These are phyloP conservation scores for Cymbidium sinense DNA, from an alignment of 106 monocot genomes.

Conservation along the genomic window DNA sequence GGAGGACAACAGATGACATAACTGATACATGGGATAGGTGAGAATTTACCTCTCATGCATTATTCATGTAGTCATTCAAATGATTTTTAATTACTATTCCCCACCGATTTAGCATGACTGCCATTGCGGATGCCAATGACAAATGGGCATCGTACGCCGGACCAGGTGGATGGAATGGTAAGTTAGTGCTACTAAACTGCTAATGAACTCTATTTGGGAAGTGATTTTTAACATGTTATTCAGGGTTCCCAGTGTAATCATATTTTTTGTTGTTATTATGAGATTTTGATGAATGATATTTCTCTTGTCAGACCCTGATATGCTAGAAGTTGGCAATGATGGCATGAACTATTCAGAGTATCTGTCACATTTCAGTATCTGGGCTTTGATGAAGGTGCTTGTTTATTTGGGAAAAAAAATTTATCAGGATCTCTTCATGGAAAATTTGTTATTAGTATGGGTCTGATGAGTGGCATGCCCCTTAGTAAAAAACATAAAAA, in stretches of 20 bases:
- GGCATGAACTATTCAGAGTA: slow-evolving; percentile 88
- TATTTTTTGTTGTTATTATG: neutral
- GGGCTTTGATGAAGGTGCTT: slow-evolving; percentile 95
- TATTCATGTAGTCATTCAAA: neutral
- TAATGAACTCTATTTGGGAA: neutral
- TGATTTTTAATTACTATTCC: neutral
- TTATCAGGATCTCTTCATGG: neutral
- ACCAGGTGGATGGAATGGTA: slow-evolving; percentile 99
- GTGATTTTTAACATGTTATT: neutral
- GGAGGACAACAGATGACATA: slow-evolving; percentile 97
- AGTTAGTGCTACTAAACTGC: neutral
- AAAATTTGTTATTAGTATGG: neutral
- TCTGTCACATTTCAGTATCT: slow-evolving; percentile 94
- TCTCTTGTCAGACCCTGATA: slow-evolving; percentile 72
- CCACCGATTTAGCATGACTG: slow-evolving; percentile 63
- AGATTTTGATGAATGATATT: neutral
- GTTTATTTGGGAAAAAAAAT: neutral
- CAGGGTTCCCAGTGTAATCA: neutral
- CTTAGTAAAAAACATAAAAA: no score
- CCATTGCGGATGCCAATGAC: slow-evolving; percentile 85
- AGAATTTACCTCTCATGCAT: slow-evolving; percentile 3
- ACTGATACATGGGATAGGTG: slow-evolving; percentile 91
- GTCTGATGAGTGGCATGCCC: no score
- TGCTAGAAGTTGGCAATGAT: slow-evolving; percentile 96
- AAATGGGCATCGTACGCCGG: slow-evolving; percentile 99